These are phyloP conservation scores for Cylindrodendrum hubeiense DNA, from an alignment of 2,329 filamentous ascomycete genomes.

Conservation along the genomic window DNA sequence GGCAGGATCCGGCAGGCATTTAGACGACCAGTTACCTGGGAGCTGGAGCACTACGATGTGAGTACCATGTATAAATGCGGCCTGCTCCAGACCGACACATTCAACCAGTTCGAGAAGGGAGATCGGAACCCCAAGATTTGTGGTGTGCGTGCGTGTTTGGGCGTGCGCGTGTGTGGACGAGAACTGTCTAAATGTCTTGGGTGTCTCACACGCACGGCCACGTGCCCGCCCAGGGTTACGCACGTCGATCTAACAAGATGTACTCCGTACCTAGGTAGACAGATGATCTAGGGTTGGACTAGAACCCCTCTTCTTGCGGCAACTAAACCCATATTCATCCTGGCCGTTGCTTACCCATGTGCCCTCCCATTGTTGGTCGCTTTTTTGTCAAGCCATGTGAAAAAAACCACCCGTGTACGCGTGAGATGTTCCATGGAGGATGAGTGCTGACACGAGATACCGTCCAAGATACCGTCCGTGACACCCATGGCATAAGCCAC, in stretches of 20 bases:
- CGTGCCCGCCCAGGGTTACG: conserved; percentile 24
- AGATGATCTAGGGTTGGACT: neutral
- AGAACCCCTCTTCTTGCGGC: neutral
- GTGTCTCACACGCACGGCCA: conserved; percentile 19
- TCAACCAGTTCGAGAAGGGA: conserved; percentile 12
- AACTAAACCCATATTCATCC: neutral
- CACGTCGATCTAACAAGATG: conserved; percentile 1
- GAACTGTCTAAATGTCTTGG: neutral
- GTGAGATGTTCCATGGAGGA: neutral
- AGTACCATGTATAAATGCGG: neutral
- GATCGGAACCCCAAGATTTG: neutral
- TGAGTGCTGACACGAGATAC: conserved; percentile 7
- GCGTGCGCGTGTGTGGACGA: neutral
- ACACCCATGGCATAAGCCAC: conserved; percentile 24
- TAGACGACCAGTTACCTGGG: neutral
- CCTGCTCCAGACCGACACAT: neutral
- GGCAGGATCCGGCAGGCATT: neutral
- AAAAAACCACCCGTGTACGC: neutral
- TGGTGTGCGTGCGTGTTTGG: neutral
- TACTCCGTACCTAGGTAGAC: neutral
- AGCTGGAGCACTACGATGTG: neutral
- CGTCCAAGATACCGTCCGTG: conserved; percentile 16
- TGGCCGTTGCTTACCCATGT: neutral
- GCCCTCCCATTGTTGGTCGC: neutral
- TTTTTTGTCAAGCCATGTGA: neutral